These are phyloP conservation scores for Cladophialophora carrionii DNA, from an alignment of 2,329 filamentous ascomycete species.

Conservation along the genomic window DNA sequence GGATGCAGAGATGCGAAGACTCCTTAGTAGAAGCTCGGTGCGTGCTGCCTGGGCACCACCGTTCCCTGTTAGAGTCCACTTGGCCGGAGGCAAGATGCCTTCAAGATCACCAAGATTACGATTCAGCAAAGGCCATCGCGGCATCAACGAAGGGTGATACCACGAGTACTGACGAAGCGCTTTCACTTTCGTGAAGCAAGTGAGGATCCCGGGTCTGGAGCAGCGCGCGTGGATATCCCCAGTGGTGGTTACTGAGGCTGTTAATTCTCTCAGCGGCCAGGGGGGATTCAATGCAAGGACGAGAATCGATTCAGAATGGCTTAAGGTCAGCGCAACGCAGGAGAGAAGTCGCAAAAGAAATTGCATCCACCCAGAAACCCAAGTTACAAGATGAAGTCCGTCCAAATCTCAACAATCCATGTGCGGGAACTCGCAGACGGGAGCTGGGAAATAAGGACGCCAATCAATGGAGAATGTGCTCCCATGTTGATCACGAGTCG, in stretches of 20 bases:
- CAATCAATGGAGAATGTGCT: conserved; percentile 1
- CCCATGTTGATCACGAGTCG: background rate
- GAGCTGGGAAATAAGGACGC: background rate
- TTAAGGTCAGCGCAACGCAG: background rate
- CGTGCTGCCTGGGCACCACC: too few species aligned
- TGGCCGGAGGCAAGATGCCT: background rate
- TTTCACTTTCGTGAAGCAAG: background rate
- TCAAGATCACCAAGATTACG: background rate
- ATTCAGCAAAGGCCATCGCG: background rate
- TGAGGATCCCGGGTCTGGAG: background rate
- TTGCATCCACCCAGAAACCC: background rate
- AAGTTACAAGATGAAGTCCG: background rate
- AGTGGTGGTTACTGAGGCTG: background rate
- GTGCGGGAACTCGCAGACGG: conserved; percentile 2
- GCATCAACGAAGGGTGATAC: background rate
- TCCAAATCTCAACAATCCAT: background rate
- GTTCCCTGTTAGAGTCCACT: background rate
- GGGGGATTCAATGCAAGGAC: background rate
- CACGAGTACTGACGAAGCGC: background rate
- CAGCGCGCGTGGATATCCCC: background rate
- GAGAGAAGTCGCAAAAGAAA: background rate
- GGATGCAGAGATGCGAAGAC: background rate
- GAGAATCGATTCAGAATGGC: background rate
- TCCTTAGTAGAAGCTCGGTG: background rate
- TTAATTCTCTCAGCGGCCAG: background rate